phyloP scores from a whole-genome alignment of 495 filamentous ascomycete species.

The Aspergillus carlsbadensis region DNA sequence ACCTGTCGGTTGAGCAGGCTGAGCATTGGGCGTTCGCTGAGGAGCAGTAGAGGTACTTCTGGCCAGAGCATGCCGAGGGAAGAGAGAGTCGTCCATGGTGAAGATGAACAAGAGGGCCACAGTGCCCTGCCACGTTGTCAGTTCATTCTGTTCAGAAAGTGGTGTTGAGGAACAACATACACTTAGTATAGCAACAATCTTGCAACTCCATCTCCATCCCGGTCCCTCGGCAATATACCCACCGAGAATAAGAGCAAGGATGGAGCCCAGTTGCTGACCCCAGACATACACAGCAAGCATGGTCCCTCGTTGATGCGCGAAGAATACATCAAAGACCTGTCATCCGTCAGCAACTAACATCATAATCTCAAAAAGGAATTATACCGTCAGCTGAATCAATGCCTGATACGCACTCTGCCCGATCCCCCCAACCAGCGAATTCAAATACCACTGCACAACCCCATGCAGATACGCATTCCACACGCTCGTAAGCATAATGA shows the following conservation, averaged over 20 bases:
- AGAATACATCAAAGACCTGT: conserved; percentile 34
- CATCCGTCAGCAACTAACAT: background rate
- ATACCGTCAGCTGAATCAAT: conserved; percentile 30
- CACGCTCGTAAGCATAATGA: conserved; percentile 21
- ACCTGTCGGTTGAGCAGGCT: background rate
- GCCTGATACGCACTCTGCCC: conserved; percentile 33
- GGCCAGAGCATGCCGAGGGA: conserved; percentile 27
- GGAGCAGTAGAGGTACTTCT: background rate
- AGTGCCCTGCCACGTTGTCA: background rate
- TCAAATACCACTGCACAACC: conserved; percentile 27
- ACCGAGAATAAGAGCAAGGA: conserved; percentile 8
- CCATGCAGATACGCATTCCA: conserved; percentile 29
- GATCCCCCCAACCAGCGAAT: conserved; percentile 25
- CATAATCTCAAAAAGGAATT: background rate
- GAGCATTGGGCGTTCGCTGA: background rate
- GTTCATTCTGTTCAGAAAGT: background rate
- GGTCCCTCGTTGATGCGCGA: conserved; percentile 9
- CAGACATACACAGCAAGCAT: conserved; percentile 12
- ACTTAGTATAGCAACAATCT: conserved; percentile 33
- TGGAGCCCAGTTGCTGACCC: conserved; percentile 13
- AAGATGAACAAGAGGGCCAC: conserved; percentile 31
- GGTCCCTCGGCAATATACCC: conserved; percentile 13
- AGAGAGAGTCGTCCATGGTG: conserved; percentile 38
- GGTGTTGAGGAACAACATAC: conserved; percentile 7
- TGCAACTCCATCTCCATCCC: conserved; percentile 36